Conservation (phyloP, 495 filamentous ascomycete genomes). For the Neurospora sp. region DNA sequence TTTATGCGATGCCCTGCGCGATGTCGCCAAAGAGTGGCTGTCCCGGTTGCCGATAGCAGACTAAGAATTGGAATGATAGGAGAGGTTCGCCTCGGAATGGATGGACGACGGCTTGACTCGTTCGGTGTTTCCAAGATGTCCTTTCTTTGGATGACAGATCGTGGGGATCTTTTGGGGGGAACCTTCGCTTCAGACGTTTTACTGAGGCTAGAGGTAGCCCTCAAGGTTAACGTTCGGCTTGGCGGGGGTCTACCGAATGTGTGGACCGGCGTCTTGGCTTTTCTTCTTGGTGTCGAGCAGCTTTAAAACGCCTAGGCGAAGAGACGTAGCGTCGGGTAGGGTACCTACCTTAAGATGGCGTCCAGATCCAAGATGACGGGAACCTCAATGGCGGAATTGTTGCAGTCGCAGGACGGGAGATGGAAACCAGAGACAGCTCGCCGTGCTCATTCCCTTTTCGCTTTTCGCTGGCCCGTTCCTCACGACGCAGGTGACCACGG, state of each 20-base stretch:
- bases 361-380: not conserved
- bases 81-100: not conserved
- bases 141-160: not conserved
- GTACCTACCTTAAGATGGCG: not conserved
- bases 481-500: not conserved
- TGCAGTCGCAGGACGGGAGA: not conserved
- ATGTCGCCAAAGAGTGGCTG: not conserved
- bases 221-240: not conserved
- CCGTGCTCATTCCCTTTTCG: not conserved
- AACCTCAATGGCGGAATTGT: not conserved
- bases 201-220: not conserved
- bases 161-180: not conserved
- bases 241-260: not conserved
- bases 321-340: not conserved
- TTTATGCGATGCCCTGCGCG: not conserved
- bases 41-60: not conserved
- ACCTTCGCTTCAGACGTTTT: not conserved
- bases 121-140: not conserved
- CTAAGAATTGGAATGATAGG: not conserved
- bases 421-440: not conserved
- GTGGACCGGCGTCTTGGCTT: not conserved
- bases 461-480: not conserved
- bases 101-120: not conserved
- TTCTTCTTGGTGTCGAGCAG: not conserved
- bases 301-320: not conserved